These are phyloP conservation scores for Neofusicoccum cordaticola DNA, from an alignment of 2,329 filamentous ascomycete genomes.

Conservation along the genomic window DNA sequence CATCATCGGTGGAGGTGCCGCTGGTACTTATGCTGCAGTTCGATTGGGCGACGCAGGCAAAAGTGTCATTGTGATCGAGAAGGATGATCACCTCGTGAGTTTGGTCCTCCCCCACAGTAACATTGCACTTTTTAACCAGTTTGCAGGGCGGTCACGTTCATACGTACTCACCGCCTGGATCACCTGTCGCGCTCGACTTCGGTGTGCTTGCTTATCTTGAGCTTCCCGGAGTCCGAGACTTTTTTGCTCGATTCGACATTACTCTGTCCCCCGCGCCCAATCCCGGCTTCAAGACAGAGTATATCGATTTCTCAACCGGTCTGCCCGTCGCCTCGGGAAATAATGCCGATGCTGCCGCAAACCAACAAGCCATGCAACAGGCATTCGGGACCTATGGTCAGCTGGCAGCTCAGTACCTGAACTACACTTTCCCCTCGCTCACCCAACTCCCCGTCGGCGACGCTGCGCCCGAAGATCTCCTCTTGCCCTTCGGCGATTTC, in stretches of 20 bases:
- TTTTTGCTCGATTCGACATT: conserved; percentile 47
- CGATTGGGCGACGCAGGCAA: conserved; percentile 37
- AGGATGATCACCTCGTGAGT: conserved; percentile 27
- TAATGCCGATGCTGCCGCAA: neutral
- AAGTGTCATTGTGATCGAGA: conserved; percentile 43
- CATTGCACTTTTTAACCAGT: neutral
- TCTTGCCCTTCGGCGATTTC: conserved; percentile 49
- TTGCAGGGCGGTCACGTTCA: conserved; percentile 47
- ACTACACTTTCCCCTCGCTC: conserved; percentile 13
- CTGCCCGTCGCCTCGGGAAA: neutral
- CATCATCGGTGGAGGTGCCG: conserved; percentile 44
- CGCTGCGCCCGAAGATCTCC: conserved; percentile 46
- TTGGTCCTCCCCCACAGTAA: neutral
- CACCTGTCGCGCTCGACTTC: conserved; percentile 34
- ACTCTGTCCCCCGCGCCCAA: conserved; percentile 20
- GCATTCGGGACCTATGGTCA: conserved; percentile 25
- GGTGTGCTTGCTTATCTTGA: conserved; percentile 44
- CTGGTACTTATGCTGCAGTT: conserved; percentile 42
- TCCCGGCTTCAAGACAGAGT: neutral
- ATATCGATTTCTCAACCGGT: conserved; percentile 32
- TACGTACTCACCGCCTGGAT: conserved; percentile 43
- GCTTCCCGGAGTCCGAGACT: conserved; percentile 40
- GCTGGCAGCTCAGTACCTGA: conserved; percentile 35
- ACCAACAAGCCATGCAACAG: conserved; percentile 9
- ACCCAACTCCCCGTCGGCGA: neutral